Percentiles rank a stretch among this genome's conserved stretches.
phyloP scores from a whole-genome alignment of 2,329 filamentous ascomycete genomes.

The Claviceps humidiphila region DNA sequence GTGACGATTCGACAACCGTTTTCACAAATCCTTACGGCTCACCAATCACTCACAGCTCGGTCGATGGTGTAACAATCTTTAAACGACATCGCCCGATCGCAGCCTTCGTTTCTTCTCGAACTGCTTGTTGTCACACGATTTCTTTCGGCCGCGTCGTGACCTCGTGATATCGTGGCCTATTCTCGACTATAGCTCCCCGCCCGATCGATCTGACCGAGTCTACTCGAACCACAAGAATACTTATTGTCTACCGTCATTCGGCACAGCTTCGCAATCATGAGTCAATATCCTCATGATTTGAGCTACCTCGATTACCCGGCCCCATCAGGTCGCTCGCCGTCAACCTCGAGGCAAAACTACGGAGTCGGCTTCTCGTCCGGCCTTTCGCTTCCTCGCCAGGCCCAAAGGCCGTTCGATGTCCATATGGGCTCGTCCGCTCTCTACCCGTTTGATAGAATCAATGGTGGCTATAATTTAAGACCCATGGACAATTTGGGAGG shows the following conservation, averaged over 20 bases:
- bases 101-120: constrained; percentile 1
- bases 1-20: not conserved
- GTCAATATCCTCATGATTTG: constrained; percentile 47
- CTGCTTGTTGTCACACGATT: not conserved
- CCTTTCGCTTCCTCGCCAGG: constrained; percentile 30
- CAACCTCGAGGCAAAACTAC: constrained; percentile 51
- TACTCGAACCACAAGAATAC: constrained; percentile 12
- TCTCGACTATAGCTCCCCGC: not conserved
- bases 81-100: not conserved
- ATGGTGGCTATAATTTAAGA: constrained; percentile 45
- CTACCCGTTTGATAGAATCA: constrained; percentile 57
- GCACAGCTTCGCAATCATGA: constrained; percentile 16
- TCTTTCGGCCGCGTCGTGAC: not conserved
- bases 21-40: not conserved
- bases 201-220: not conserved
- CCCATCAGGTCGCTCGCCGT: constrained; percentile 50
- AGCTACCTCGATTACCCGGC: constrained; percentile 55
- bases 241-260: constrained; percentile 11
- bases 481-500: constrained; percentile 36
- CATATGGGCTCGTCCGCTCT: constrained; percentile 50
- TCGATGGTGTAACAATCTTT: not conserved
- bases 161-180: not conserved
- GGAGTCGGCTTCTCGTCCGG: constrained; percentile 37
- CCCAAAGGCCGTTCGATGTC: constrained; percentile 67
- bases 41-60: not conserved